Base-by-base conservation (phyloP, 2,329 filamentous ascomycete species). In the Fusarium austroafricanum region DNA sequence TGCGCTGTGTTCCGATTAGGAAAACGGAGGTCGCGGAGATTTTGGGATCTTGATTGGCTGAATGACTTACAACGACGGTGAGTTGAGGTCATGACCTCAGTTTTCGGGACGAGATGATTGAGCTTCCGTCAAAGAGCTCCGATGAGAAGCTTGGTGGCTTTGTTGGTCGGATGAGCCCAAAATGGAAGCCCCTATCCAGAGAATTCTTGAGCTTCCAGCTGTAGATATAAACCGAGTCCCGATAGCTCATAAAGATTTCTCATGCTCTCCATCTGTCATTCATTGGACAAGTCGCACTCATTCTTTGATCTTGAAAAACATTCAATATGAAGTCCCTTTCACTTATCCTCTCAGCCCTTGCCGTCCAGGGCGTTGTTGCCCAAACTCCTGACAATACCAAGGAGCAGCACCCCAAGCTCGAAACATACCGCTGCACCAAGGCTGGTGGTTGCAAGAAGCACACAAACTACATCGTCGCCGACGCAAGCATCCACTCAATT, bases 341-440 rank as follows among this genome's bases (percentile, higher is more conserved):
- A 2, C 35, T 64, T 31, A 20, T 64, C 15, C 55, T 50, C 40
- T 46, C 61, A 47, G 47, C 60, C 14, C 52, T 64, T 5, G 59
- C 62, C 11, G 40, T 45, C 9, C 52, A 64, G 26, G 40, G 28
- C 6, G 60, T 44, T 2, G 67, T 56, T 10, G 80, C 77, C 7
- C 81, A 83, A 66, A 76, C 75, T n/a, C 77, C 79, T n/a, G 78
- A 79, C 60, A 75, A 74, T 23, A 75, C 71, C 11, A 76, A 61
- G 84, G 87, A 69, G 78, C 80, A 23, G 4, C 85, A 87, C 54
- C 85, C 85, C 31, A 80, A 80, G 68, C 74, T 87, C 51, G 80
- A 78, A 5, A 87, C 85, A 4, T 86, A 79, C 73, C 80, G 83
- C 62, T 87, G 85, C 77, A 86, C 84, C 21, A 82, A 80, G 31